A percentile compares a stretch with the other conserved stretches of the same genome.
Conservation (phyloP, 148 eudicot genomes). For the Salicornia ramosissima region DNA sequence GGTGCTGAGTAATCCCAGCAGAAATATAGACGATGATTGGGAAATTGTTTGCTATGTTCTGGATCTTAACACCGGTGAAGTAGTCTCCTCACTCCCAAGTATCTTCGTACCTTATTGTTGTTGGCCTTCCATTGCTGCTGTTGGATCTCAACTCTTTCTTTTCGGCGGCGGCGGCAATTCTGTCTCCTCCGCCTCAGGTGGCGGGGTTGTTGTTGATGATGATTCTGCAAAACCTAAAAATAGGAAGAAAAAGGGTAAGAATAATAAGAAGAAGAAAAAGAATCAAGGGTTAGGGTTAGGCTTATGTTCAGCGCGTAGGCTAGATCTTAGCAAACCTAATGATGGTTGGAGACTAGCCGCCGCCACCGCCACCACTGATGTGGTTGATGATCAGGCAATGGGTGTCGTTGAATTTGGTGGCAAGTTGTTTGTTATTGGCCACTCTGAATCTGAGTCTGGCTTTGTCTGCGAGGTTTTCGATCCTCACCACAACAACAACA, state of each 20-base stretch:
- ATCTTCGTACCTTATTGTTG: not conserved
- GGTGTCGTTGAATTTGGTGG: not conserved
- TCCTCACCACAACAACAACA: not conserved
- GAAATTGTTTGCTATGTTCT: slow-evolving; percentile 1
- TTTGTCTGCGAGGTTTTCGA: not conserved
- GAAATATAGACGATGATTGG: not conserved
- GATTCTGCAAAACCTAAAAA: not conserved
- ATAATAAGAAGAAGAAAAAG: not conserved
- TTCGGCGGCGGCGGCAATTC: slow-evolving; percentile 2
- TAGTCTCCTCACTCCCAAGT: slow-evolving; percentile 1
- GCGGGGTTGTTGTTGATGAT: too few species aligned
- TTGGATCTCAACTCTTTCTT: not conserved
- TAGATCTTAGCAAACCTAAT: slow-evolving; percentile 4
- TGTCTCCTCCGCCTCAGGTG: too few species aligned
- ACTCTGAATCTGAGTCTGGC: slow-evolving; percentile 4
- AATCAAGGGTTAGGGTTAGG: too few species aligned
- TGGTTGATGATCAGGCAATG: not conserved
- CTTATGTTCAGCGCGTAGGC: not conserved
- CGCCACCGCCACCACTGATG: too few species aligned
- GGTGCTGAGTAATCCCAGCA: not conserved
- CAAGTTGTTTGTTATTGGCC: not conserved
- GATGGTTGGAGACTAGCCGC: slow-evolving; percentile 6
- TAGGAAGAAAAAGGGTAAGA: not conserved
- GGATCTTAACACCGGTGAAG: slow-evolving; percentile 4
- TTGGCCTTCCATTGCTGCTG: not conserved